Percentiles rank a stretch among this genome's conserved stretches.
Conservation (phyloP, 257 asterid genomes). For the Solanum sejunctum region DNA sequence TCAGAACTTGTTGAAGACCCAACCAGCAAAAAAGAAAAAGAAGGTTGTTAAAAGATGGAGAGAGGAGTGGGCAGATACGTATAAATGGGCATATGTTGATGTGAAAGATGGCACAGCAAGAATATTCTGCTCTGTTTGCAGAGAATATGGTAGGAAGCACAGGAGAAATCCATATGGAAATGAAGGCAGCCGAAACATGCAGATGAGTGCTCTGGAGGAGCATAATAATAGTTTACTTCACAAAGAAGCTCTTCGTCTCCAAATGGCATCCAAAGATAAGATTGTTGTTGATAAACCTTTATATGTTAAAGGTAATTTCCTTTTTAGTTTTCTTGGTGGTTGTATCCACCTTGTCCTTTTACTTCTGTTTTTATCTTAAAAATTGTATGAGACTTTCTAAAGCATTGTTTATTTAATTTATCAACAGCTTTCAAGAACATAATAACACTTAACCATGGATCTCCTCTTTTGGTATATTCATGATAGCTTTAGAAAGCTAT, state of each 20-base stretch:
- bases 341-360: background rate
- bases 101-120: slow-evolving; percentile 90
- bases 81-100: slow-evolving; percentile 98
- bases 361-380: background rate
- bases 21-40: slow-evolving; percentile 80
- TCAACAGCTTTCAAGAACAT: background rate
- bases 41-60: slow-evolving; percentile 98
- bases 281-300: slow-evolving; percentile 74
- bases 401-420: background rate
- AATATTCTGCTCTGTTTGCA: slow-evolving; percentile 93
- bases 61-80: slow-evolving; percentile 99
- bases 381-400: background rate
- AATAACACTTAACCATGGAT: background rate
- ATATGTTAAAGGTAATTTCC: slow-evolving; percentile 68
- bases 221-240: slow-evolving; percentile 97
- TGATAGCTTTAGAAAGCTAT: background rate
- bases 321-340: background rate
- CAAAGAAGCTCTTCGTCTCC: slow-evolving; percentile 96
- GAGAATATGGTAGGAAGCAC: slow-evolving; percentile 97
- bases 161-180: slow-evolving; percentile 98
- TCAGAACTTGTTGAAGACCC: slow-evolving; percentile 58
- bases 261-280: slow-evolving; percentile 93
- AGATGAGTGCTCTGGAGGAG: slow-evolving; percentile 99
- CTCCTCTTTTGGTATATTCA: background rate
- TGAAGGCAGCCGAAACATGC: slow-evolving; percentile 99